Base-by-base conservation (phyloP, 306 rosid genomes). In the Elaeagnus macrophylla region DNA sequence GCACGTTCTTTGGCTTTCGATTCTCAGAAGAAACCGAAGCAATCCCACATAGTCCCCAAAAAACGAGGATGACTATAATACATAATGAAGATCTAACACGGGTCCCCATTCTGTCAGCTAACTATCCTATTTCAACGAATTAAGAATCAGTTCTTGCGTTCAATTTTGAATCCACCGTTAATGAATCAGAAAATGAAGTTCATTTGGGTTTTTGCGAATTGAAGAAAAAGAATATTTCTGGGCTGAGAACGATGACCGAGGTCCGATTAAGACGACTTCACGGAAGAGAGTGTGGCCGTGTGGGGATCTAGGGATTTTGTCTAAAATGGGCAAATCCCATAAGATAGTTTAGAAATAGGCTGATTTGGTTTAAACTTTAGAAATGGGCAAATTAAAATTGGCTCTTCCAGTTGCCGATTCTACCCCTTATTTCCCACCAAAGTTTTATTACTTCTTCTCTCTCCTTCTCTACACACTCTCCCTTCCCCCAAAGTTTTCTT, bases 1-100 rank as follows among this genome's bases (percentile, higher is more conserved):
- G 87, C 17, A 91, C 95, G 61, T 91, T 91, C 67, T 91, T 91
- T 39, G 89, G 85, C 8, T 61, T 65, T 48, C 76, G 78, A 62
- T 48, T 57, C 54, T 67, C 64, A 36, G 88, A 71, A 54, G 48
- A 54, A 60, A 66, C 69, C 12, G 71, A 60, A 39, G 64, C 69
- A 32, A 75, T 64, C 48, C 67, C 70, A 10, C 51, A 66, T 10
- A 64, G 37, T 51, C 74, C 74, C 46, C 71, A 40, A 51, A 65
- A 62, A 50, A 65, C 64, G 37, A 76, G 40, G 48, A 74, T 14
- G 72, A 79, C 59, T 62, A 81, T 54, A 72, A 64, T 37, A 48
- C 72, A 59, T 37, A 51, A 58, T 54, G 51, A 59, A 57, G 85
- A 81, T 81, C 79, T 67, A 53, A 7, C 14, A 52, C 53, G 66